Percentiles rank a stretch among this genome's conserved stretches.
phyloP scores from a whole-genome alignment of 2,329 filamentous ascomycete genomes.

The Ascosphaera apis region DNA sequence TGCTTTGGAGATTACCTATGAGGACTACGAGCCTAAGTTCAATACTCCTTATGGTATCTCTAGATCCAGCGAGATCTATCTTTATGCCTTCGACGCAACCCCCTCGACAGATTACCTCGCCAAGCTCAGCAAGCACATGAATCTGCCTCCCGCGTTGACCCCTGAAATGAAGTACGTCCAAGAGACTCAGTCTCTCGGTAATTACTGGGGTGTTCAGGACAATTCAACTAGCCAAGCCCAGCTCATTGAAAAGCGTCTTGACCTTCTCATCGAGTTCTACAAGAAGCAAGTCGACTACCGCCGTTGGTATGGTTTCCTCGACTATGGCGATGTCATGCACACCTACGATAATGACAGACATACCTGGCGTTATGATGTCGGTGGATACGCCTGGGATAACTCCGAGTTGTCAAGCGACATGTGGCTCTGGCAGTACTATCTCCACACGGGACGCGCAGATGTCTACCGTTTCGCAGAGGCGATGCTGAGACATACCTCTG shows the following conservation, averaged over 20 bases:
- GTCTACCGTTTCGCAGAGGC: conserved; percentile 37
- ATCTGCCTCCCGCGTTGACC: conserved; percentile 29
- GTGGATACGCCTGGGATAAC: conserved; percentile 43
- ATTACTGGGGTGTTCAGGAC: conserved; percentile 28
- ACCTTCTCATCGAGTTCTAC: conserved; percentile 35
- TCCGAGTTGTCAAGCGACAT: conserved; percentile 39
- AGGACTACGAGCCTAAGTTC: conserved; percentile 34
- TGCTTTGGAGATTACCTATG: conserved; percentile 39
- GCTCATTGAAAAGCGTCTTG: conserved; percentile 29
- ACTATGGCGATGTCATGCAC: conserved; percentile 40
- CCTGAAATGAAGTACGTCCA: conserved; percentile 27
- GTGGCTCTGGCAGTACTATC: conserved; percentile 40
- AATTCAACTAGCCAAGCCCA: conserved; percentile 10
- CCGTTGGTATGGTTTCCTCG: conserved; percentile 40
- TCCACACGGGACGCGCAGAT: conserved; percentile 33
- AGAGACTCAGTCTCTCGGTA: conserved; percentile 29
- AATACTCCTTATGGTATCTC: conserved; percentile 35
- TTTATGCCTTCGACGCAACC: conserved; percentile 30
- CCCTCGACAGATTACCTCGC: conserved; percentile 26
- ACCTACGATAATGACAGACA: conserved; percentile 37
- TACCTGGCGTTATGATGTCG: conserved; percentile 38
- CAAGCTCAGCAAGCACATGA: conserved; percentile 22
- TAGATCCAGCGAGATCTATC: conserved; percentile 32
- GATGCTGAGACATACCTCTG: conserved; percentile 33
- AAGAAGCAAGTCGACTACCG: conserved; percentile 31